Conservation (phyloP, 1,284 basidiomycete genomes). For the Kwoniella shivajii region DNA sequence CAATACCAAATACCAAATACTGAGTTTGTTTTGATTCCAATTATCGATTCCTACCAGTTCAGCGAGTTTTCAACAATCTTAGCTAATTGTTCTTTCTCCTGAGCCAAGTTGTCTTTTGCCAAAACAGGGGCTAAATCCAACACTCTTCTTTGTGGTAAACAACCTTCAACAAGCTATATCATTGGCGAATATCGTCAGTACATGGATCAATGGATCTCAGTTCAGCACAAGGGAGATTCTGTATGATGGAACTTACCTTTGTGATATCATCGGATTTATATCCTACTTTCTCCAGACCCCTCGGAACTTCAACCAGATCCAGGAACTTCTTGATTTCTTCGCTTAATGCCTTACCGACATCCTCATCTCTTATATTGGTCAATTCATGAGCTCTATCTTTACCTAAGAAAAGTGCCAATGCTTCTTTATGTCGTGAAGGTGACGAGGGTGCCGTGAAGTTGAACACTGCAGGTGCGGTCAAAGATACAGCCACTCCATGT, state of each 20-base stretch:
- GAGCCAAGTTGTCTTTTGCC: constrained; percentile 68
- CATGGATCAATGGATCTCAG: neutral
- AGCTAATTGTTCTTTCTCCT: constrained; percentile 75
- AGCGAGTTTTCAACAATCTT: constrained; percentile 62
- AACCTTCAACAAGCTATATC: constrained; percentile 46
- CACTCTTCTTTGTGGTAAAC: constrained; percentile 51
- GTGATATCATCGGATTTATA: constrained; percentile 59
- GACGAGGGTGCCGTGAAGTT: constrained; percentile 90
- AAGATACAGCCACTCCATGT: constrained; percentile 82
- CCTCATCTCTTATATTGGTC: constrained; percentile 73
- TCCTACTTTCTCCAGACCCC: constrained; percentile 83
- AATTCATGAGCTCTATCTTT: constrained; percentile 70
- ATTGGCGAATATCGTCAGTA: neutral
- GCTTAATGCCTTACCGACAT: constrained; percentile 77
- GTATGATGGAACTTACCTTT: constrained; percentile 24
- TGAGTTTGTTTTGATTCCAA: no score
- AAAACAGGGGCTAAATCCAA: constrained; percentile 50
- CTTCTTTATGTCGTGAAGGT: constrained; percentile 86
- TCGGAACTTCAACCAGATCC: constrained; percentile 78
- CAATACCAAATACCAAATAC: no score
- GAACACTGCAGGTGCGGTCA: constrained; percentile 89
- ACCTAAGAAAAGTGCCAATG: constrained; percentile 77
- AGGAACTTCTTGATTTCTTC: constrained; percentile 92
- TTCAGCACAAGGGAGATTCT: neutral
- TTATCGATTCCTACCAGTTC: constrained; percentile 42